phyloP scores from a whole-genome alignment of 2,329 filamentous ascomycete species.

The Aspergillus sp. region DNA sequence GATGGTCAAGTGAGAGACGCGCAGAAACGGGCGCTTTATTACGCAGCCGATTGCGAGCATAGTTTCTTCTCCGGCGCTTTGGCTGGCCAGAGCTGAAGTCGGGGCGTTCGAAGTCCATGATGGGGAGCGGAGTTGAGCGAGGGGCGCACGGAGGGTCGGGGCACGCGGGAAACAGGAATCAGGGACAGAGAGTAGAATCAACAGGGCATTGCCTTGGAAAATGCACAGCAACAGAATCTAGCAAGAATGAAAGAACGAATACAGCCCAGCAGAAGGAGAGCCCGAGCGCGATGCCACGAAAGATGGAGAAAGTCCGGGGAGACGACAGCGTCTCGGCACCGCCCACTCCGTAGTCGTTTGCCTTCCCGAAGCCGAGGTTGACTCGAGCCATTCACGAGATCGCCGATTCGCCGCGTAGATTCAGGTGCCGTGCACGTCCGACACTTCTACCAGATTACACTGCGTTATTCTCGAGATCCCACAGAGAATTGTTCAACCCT shows the following conservation, averaged over 20 bases:
- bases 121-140: constrained; percentile 17
- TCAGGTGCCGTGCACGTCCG: too few relatives aligned
- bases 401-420: not conserved
- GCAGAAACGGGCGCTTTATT: constrained; percentile 76
- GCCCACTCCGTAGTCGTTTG: constrained; percentile 33
- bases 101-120: constrained; percentile 46
- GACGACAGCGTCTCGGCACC: constrained; percentile 29
- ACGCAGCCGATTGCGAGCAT: constrained; percentile 41
- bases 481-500: too few relatives aligned
- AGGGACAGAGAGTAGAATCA: constrained; percentile 6
- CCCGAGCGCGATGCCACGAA: constrained; percentile 2
- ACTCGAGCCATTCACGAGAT: constrained; percentile 19
- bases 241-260: not conserved
- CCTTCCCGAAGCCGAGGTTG: constrained; percentile 39
- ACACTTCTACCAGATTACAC: too few relatives aligned
- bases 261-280: not conserved
- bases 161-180: not conserved
- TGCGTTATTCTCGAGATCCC: too few relatives aligned
- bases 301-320: constrained; percentile 34
- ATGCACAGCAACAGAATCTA: not conserved
- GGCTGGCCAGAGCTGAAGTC: constrained; percentile 44
- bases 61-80: constrained; percentile 53
- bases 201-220: constrained; percentile 6
- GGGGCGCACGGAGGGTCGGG: constrained; percentile 1
- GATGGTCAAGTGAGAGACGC: constrained; percentile 79